phyloP scores from a whole-genome alignment of 2,329 filamentous ascomycete species.

The Penicillium sp. region DNA sequence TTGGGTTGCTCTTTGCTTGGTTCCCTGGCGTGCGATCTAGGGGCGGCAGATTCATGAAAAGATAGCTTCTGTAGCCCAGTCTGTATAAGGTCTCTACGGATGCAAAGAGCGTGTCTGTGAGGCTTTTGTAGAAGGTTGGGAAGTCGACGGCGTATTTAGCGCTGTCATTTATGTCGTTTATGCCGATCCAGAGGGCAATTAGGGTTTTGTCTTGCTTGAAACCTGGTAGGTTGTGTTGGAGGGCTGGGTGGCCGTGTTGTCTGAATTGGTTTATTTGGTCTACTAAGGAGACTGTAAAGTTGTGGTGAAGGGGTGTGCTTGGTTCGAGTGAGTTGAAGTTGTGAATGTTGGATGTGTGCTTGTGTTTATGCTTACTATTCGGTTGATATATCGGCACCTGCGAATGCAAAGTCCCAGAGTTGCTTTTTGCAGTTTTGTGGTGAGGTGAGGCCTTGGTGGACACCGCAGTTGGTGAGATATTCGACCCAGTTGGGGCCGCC shows the following conservation, averaged over 20 bases:
- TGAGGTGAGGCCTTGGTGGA: constrained; percentile 43
- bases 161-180: constrained; percentile 57
- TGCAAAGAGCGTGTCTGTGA: constrained; percentile 44
- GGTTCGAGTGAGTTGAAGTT: neutral
- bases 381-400: constrained; percentile 51
- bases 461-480: constrained; percentile 52
- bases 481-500: constrained; percentile 58
- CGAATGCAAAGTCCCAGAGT: constrained; percentile 59
- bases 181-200: constrained; percentile 55
- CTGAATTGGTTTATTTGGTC: constrained; percentile 53
- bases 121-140: constrained; percentile 44
- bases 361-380: constrained; percentile 33
- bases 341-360: neutral
- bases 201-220: constrained; percentile 40
- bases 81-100: constrained; percentile 43
- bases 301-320: constrained; percentile 52
- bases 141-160: constrained; percentile 46
- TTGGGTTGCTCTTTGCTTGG: constrained; percentile 31
- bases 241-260: constrained; percentile 45
- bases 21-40: constrained; percentile 48
- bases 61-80: constrained; percentile 46
- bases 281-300: constrained; percentile 50
- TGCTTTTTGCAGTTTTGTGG: constrained; percentile 48
- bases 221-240: constrained; percentile 30
- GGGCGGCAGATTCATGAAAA: constrained; percentile 54